Evolutionary conservation across 192 early-diverging fungal genomes (phyloP), one percentile per base, ranked within the genome.

Genomic region (Linderina pennispora): DNA sequence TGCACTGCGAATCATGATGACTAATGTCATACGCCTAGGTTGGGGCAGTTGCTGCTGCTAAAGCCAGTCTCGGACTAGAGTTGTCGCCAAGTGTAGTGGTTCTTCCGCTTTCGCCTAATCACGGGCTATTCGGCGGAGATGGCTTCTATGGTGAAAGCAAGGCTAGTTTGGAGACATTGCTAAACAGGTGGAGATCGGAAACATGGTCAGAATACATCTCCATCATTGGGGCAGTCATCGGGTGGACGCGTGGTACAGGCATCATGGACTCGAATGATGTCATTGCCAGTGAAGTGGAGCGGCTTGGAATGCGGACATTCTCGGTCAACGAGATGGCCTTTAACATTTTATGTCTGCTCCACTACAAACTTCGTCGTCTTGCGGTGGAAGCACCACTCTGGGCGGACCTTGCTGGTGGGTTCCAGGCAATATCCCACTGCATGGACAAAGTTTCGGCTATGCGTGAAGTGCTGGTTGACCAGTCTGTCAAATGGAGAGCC

Each of bases 131-230:
- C 45, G 93, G 93, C 46, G 77, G 76, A 36, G 87, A 97, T 43
- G 93, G 93, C 64, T 77, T 97, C 14, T 97, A 97, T 58, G 80
- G 85, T 57, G 93, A 97, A 64, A 84, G 90, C 55, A 97, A 97
- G 80, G 76, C 90, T 53, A 84, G 78, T 17, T 80, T 97, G 23
- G 91, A 92, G 70, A 90, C 93, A 16, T 61, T 88, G 36, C 77
- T 94, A 59, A 91, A 91, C 79, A 77, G 90, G 50, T 97, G 88
- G 87, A 77, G 84, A 43, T 85, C 90, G 40, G 93, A 97, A 63
- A 72, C 65, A 19, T 97, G 93, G 93, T 77, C 83, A 43, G 75
- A 74, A 45, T 90, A 97, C 73, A 62, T 97, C 41, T 82, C 87
- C 36, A 81, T 96, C 55, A 76, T 81, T 43, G 93, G 93, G 44